Conservation (phyloP, 305 asterid species). For the Fraxinus floribunda region DNA sequence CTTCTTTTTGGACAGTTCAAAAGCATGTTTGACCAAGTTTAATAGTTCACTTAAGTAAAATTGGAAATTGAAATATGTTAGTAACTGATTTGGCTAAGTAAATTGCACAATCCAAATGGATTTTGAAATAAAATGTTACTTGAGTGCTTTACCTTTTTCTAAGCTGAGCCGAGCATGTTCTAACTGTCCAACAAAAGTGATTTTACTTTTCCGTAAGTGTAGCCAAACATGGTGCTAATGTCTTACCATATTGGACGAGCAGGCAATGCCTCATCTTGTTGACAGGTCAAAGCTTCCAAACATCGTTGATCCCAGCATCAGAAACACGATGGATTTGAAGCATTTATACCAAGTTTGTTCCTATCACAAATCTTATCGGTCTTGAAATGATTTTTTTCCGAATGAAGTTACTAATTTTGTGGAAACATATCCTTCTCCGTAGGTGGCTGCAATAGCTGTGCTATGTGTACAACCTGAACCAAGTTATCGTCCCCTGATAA, state of each 20-base stretch:
- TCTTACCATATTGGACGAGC: conserved; percentile 23
- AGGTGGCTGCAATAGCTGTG: conserved; percentile 98
- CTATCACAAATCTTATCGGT: not conserved
- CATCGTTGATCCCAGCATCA: conserved; percentile 73
- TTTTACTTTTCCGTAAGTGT: not conserved
- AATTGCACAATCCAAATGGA: not conserved
- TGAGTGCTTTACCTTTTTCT: not conserved
- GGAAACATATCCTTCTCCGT: conserved; percentile 10
- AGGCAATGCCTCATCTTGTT: conserved; percentile 91
- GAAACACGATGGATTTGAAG: conserved; percentile 72
- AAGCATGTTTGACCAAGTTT: not conserved
- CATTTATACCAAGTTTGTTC: conserved; percentile 73
- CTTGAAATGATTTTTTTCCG: not conserved
- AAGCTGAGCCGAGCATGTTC: not conserved
- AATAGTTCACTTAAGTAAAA: not conserved
- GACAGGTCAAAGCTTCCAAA: conserved; percentile 84
- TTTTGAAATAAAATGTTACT: not conserved
- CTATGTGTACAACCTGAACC: conserved; percentile 94
- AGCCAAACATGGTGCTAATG: not conserved
- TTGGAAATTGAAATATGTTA: not conserved
- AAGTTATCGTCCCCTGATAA: conserved; percentile 82
- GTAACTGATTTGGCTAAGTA: not conserved
- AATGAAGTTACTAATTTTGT: conserved; percentile 2
- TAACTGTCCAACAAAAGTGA: not conserved
- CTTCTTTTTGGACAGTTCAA: not conserved